Base-by-base conservation (phyloP, 768 basidiomycete genomes). In the Fistulinella prunicolor region DNA sequence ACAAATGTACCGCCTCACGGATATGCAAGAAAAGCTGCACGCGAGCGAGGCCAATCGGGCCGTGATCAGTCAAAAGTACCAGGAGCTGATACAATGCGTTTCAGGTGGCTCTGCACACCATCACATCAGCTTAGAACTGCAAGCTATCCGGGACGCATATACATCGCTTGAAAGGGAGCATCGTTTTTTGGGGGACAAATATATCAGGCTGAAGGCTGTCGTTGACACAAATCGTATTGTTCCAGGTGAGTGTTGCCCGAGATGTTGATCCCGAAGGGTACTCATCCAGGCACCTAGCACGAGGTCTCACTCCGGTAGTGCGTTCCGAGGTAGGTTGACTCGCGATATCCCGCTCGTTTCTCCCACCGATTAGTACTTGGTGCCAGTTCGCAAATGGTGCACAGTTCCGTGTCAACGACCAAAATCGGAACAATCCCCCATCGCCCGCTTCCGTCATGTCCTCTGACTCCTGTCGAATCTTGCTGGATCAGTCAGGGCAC, bases 11-110 rank as follows among this genome's bases (percentile, higher is more conserved):
- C 50, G 48, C 26, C 41, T 66, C 38, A 24, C 47, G 1, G 56
- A 57, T 16, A 38, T 67, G 32, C 61, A 67, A 46, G 67, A 64
- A 29, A 56, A 48, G n/a, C 44, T 69, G 16, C 53, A 57, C 41
- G 8, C 26, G 6, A 56, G 64, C 38, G 62, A 67, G 17, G 44
- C 44, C 20, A 57, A 56, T 17, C 48, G 49, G 4, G 23, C n/a
- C 1, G 21, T 39, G n/a, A 42, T 66, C 44, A n/a, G 41, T 41
- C 49, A 41, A 23, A 58, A 67, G 21, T 54, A 67, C 38, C 57
- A 66, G 36, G 59, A 69, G 0, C 30, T 67, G 12, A 19, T 69
- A 17, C 38, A 46, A 24, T 46, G 34, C 21, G 12, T 49, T 36
- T 50, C 55, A 13, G 30, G 24, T 16, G 57, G 47, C 24, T 49